phyloP scores from a whole-genome alignment of 176 grass and related monocot genomes.

The Aegilops speltoides region DNA sequence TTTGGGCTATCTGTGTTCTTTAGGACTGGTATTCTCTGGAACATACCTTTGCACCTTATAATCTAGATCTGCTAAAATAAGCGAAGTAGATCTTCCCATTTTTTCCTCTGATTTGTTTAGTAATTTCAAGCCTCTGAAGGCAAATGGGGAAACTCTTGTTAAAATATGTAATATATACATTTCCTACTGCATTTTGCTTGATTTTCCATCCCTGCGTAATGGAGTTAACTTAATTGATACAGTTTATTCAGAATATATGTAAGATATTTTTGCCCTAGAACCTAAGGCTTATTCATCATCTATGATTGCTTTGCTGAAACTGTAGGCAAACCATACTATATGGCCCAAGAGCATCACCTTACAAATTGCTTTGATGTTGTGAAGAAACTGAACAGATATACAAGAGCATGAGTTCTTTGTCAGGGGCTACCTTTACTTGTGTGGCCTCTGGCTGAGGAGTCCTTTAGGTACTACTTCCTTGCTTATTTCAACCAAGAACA shows the following conservation, averaged over 20 bases:
- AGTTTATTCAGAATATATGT: background rate
- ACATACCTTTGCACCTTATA: background rate
- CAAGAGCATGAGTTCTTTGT: too few species aligned
- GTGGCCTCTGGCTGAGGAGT: too few species aligned
- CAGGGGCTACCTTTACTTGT: too few species aligned
- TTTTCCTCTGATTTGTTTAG: too few species aligned
- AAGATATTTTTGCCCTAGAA: background rate
- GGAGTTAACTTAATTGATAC: constrained; percentile 18
- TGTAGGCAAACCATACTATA: too few species aligned
- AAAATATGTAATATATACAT: background rate
- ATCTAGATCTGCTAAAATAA: background rate
- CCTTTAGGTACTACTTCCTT: too few species aligned
- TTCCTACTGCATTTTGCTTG: background rate
- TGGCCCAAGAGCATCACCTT: too few species aligned
- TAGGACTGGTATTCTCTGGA: constrained; percentile 54
- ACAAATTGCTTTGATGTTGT: too few species aligned
- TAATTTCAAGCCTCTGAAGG: background rate
- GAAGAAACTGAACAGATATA: too few species aligned
- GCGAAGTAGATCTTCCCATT: background rate
- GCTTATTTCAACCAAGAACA: too few species aligned
- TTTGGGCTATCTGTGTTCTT: constrained; percentile 91
- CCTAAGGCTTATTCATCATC: background rate
- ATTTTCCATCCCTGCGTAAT: constrained; percentile 23
- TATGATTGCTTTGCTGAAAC: background rate
- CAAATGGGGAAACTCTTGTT: background rate